phyloP scores from a whole-genome alignment of 805 yeast species.

The Yarrowia bubula region DNA sequence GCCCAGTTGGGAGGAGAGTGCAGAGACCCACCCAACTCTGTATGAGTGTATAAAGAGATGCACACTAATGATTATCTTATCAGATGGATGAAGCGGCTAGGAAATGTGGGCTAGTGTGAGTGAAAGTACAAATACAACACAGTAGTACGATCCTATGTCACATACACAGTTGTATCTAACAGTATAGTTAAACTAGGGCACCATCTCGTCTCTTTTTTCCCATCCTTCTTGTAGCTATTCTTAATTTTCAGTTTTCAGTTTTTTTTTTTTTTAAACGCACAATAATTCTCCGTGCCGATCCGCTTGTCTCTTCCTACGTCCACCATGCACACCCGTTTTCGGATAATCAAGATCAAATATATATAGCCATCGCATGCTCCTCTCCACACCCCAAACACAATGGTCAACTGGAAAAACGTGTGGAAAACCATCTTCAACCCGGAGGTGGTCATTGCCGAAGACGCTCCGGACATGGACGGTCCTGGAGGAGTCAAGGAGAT shows the following conservation, averaged over 20 bases:
- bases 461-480: constrained; percentile 3
- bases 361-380: background rate
- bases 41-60: background rate
- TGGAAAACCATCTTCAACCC: constrained; percentile 26
- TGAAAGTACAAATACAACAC: too few species aligned
- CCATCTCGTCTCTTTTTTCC: too few species aligned
- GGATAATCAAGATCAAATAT: background rate
- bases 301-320: background rate
- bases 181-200: too few species aligned
- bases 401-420: background rate
- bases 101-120: too few species aligned
- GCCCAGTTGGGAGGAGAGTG: background rate
- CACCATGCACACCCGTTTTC: constrained; percentile 4
- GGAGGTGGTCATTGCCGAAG: background rate
- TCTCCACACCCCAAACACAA: background rate
- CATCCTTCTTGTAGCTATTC: too few species aligned
- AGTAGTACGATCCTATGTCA: too few species aligned
- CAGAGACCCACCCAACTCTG: constrained; percentile 16
- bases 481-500: constrained; percentile 27
- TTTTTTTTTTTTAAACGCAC: background rate
- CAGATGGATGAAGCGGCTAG: too few species aligned
- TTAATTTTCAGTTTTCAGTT: background rate
- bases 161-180: too few species aligned
- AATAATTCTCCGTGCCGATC: background rate
- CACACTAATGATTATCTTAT: background rate